These are phyloP conservation scores for Hypomyces perniciosus DNA, from an alignment of 2,329 filamentous ascomycete genomes.

Conservation along the genomic window DNA sequence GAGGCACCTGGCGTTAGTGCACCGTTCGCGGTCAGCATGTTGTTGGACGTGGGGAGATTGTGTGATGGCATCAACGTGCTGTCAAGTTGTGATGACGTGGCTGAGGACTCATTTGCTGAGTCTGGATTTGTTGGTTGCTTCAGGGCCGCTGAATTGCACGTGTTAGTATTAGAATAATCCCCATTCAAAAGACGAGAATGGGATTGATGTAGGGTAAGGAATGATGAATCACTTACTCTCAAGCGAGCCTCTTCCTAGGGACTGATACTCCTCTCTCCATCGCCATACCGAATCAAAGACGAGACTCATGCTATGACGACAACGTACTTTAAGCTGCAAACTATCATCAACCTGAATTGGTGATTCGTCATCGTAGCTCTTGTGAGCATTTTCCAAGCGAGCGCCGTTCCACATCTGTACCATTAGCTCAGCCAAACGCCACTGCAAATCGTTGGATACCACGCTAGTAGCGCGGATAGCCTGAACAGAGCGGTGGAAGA, in stretches of 20 bases:
- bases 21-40: constrained; percentile 44
- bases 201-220: constrained; percentile 6
- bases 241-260: constrained; percentile 61
- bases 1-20: constrained; percentile 46
- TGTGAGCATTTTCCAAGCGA: constrained; percentile 45
- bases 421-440: constrained; percentile 76
- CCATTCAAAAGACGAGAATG: neutral
- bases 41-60: constrained; percentile 35
- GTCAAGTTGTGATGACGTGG: constrained; percentile 60
- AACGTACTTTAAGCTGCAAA: constrained; percentile 74
- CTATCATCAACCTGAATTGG: constrained; percentile 58
- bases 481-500: constrained; percentile 66
- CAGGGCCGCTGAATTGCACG: constrained; percentile 45
- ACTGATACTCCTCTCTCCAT: constrained; percentile 75
- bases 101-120: constrained; percentile 66
- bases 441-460: constrained; percentile 70
- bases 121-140: constrained; percentile 85
- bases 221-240: constrained; percentile 52
- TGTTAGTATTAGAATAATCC: constrained; percentile 22
- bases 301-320: constrained; percentile 77
- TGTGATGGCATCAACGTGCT: constrained; percentile 48
- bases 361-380: constrained; percentile 43
- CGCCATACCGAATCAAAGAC: constrained; percentile 82
- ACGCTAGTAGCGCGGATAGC: constrained; percentile 69
- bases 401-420: constrained; percentile 78